phyloP scores from a whole-genome alignment of 2,329 filamentous ascomycete genomes.

The Aspergillus sp. region DNA sequence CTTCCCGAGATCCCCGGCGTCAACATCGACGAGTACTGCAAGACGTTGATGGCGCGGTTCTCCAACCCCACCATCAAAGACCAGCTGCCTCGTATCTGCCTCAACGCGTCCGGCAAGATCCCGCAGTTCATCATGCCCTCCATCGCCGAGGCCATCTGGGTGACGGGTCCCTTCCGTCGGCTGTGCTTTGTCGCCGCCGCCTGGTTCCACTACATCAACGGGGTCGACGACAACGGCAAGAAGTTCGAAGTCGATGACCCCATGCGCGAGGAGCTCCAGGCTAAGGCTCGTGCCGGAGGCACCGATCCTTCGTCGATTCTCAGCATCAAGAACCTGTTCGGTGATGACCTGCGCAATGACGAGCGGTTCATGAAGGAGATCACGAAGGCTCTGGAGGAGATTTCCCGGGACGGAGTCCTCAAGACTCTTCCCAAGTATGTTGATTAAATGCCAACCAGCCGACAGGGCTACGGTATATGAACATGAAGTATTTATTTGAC shows the following conservation, averaged over 20 bases:
- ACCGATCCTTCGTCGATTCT: slow-evolving; percentile 45
- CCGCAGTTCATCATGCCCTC: slow-evolving; percentile 47
- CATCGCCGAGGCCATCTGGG: slow-evolving; percentile 46
- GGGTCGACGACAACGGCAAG: slow-evolving; percentile 51
- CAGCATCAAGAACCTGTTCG: slow-evolving; percentile 50
- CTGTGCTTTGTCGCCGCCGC: slow-evolving; percentile 50
- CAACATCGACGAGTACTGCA: slow-evolving; percentile 54
- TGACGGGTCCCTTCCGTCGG: slow-evolving; percentile 45
- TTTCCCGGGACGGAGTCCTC: slow-evolving; percentile 49
- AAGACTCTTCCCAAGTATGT: slow-evolving; percentile 53
- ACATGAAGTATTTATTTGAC: not conserved
- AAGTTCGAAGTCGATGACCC: slow-evolving; percentile 46
- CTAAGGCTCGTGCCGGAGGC: slow-evolving; percentile 46
- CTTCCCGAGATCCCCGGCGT: slow-evolving; percentile 53
- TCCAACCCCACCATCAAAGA: slow-evolving; percentile 59
- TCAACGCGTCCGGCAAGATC: slow-evolving; percentile 56
- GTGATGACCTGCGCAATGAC: slow-evolving; percentile 52
- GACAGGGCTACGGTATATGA: no score
- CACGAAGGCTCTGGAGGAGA: slow-evolving; percentile 48
- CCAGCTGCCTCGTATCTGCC: slow-evolving; percentile 53
- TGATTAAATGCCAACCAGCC: slow-evolving; percentile 23
- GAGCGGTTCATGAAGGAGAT: slow-evolving; percentile 50
- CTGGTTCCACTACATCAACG: slow-evolving; percentile 55
- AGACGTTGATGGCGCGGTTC: slow-evolving; percentile 55
- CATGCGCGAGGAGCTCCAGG: slow-evolving; percentile 50